A percentile compares a stretch with the other conserved stretches of the same genome.
Conservation (phyloP, 257 asterid species). For the Handroanthus guayacan region DNA sequence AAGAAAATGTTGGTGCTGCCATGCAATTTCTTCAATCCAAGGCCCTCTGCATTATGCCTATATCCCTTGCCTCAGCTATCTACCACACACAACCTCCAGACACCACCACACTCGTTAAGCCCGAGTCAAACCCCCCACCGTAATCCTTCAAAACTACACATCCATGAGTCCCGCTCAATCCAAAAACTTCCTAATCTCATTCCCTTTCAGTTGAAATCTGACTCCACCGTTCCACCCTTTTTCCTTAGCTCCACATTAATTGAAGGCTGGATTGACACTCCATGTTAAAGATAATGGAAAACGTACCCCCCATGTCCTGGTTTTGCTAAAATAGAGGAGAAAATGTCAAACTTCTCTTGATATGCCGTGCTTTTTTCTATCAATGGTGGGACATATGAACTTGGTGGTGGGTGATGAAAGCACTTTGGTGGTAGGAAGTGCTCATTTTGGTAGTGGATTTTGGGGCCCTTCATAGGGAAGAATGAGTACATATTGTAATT, state of each 20-base stretch:
- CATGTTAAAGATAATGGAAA: conserved; percentile 48
- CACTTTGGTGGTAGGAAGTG: conserved; percentile 52
- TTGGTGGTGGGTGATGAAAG: conserved; percentile 65
- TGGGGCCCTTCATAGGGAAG: conserved; percentile 56
- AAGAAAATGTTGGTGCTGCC: conserved; percentile 96
- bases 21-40: conserved; percentile 98
- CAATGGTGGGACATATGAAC: conserved; percentile 51
- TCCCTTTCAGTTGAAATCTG: conserved; percentile 45
- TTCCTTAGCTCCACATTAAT: conserved; percentile 34
- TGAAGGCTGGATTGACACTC: conserved; percentile 38
- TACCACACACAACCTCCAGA: conserved; percentile 86
- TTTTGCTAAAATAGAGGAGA: conserved; percentile 49
- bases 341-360: conserved; percentile 56
- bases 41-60: conserved; percentile 97
- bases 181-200: conserved; percentile 37
- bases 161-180: conserved; percentile 35
- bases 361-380: conserved; percentile 49
- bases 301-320: conserved; percentile 32
- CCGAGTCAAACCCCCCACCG: conserved; percentile 74
- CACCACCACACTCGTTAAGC: conserved; percentile 56
- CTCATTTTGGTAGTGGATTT: conserved; percentile 57
- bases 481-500: conserved; percentile 44
- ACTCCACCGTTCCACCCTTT: conserved; percentile 45
- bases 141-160: conserved; percentile 37
- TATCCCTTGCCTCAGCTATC: conserved; percentile 91